phyloP scores from a whole-genome alignment of 176 grass and related monocot species.

The Oryza meyeriana region DNA sequence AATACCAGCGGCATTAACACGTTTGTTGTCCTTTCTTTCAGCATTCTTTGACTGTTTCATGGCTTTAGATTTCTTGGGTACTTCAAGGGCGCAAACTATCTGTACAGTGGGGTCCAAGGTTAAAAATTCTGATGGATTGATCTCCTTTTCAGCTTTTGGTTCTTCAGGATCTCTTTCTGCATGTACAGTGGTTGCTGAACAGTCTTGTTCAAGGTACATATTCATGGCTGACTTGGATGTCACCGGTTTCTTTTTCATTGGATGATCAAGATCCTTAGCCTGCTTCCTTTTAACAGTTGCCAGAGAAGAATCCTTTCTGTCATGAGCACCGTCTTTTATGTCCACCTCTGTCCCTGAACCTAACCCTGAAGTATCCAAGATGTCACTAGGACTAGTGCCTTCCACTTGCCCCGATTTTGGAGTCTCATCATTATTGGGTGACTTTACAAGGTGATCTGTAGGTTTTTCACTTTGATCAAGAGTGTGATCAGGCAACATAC shows the following conservation, averaged over 20 bases:
- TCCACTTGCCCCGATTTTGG: conserved; percentile 34
- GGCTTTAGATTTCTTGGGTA: conserved; percentile 32
- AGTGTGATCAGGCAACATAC: conserved; percentile 29
- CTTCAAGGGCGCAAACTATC: conserved; percentile 41
- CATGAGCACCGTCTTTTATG: conserved; percentile 26
- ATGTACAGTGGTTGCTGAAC: conserved; percentile 13
- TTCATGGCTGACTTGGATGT: conserved; percentile 34
- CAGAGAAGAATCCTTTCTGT: conserved; percentile 24
- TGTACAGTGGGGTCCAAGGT: conserved; percentile 36
- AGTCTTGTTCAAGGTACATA: conserved; percentile 19
- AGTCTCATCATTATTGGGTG: conserved; percentile 36
- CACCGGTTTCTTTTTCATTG: conserved; percentile 33
- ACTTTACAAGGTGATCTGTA: conserved; percentile 44
- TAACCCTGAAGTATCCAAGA: conserved; percentile 29
- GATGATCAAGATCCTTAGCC: conserved; percentile 31
- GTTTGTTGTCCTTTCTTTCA: conserved; percentile 47
- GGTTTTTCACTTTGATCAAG: conserved; percentile 41
- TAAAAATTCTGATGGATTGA: conserved; percentile 15
- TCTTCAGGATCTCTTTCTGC: conserved; percentile 34
- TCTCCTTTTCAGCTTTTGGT: conserved; percentile 38
- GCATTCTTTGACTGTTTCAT: conserved; percentile 39
- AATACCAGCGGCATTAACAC: conserved; percentile 13
- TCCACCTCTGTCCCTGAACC: conserved; percentile 28
- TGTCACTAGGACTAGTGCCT: conserved; percentile 34
- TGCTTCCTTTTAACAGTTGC: conserved; percentile 47